Conservation (phyloP, 106 monocot species). For the Acorus calamus region DNA sequence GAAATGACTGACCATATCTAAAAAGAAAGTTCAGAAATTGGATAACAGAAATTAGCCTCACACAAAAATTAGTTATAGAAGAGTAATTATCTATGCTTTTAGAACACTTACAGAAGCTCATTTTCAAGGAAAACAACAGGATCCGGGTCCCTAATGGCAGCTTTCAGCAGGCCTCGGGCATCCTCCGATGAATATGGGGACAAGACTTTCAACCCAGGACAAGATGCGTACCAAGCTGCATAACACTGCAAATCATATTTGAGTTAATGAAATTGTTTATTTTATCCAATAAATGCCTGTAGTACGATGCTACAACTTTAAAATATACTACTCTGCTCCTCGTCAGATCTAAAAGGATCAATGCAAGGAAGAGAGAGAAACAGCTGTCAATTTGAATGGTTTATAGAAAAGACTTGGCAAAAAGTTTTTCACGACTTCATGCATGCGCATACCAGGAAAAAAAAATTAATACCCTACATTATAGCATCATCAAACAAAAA, state of each 20-base stretch:
- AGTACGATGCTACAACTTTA: too few relatives aligned
- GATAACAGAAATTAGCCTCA: not conserved
- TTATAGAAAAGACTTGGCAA: too few relatives aligned
- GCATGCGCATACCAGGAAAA: too few relatives aligned
- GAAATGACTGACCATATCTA: slow-evolving; percentile 93
- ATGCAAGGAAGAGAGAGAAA: not conserved
- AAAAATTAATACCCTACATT: too few relatives aligned
- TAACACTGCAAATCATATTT: slow-evolving; percentile 56
- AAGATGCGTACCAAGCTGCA: slow-evolving; percentile 84
- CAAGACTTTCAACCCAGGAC: slow-evolving; percentile 87
- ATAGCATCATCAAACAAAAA: too few relatives aligned
- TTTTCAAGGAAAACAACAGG: slow-evolving; percentile 97
- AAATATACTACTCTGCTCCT: not conserved
- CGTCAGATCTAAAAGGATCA: not conserved
- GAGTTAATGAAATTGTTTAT: not conserved
- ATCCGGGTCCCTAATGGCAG: slow-evolving; percentile 93
- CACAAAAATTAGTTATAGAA: not conserved
- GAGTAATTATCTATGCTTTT: not conserved
- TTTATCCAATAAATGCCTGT: not conserved
- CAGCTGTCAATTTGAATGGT: not conserved
- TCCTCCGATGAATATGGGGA: slow-evolving; percentile 85
- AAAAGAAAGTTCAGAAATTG: not conserved
- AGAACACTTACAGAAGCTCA: slow-evolving; percentile 64
- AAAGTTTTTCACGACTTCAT: too few relatives aligned
- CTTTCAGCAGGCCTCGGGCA: slow-evolving; percentile 90